phyloP scores from a whole-genome alignment of 2,329 filamentous ascomycete species.

The Zarea fungicola region DNA sequence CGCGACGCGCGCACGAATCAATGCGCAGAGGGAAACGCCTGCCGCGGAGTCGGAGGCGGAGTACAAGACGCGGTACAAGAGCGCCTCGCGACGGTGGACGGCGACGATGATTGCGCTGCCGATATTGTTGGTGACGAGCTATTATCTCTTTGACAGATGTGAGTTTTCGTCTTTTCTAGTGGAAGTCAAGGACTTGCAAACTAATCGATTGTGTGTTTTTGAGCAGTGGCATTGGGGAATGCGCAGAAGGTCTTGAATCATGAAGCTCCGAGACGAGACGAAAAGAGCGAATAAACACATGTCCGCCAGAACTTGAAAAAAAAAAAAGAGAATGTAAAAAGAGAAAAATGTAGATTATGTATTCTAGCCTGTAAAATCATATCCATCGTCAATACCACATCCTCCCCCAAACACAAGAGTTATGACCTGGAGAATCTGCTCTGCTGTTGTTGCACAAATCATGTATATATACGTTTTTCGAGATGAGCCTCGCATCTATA shows the following conservation, averaged over 20 bases:
- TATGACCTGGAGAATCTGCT: no score
- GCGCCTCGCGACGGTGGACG: constrained; percentile 40
- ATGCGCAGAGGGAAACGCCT: constrained; percentile 18
- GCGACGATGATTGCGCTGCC: constrained; percentile 47
- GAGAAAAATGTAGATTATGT: not conserved
- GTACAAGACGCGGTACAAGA: constrained; percentile 39
- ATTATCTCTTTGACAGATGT: constrained; percentile 48
- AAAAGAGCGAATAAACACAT: not conserved
- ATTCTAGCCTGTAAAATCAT: not conserved
- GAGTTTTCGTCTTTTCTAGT: constrained; percentile 23
- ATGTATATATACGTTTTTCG: no score
- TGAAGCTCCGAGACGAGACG: not conserved
- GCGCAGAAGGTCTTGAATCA: constrained; percentile 22
- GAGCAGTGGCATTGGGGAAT: constrained; percentile 27
- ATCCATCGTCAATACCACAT: no score
- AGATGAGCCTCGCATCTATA: no score
- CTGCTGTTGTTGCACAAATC: no score
- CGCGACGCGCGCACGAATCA: constrained; percentile 19
- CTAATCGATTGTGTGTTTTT: no score
- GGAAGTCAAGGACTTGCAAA: no score
- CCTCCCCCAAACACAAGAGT: no score
- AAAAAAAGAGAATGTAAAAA: not conserved
- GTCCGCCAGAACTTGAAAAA: not conserved
- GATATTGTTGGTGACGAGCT: constrained; percentile 50
- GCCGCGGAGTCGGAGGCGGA: constrained; percentile 24